Percentiles rank a stretch among this genome's conserved stretches.
Evolutionary conservation across 495 filamentous ascomycete genomes (phyloP).

Genomic region (Neurospora sp.): DNA sequence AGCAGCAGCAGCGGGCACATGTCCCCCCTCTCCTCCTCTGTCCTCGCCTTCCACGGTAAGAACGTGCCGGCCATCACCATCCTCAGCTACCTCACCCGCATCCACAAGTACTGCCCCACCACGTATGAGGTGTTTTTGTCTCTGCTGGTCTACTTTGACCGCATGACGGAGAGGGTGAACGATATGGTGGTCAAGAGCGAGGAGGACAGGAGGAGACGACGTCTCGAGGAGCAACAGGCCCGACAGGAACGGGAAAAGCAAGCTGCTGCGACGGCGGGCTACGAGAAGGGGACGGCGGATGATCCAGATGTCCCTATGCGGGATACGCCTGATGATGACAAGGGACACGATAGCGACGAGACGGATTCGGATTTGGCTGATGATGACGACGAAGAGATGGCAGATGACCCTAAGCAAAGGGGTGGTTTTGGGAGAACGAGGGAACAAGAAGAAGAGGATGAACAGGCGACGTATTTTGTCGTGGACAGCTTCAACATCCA

Average conservation of each 20-base stretch:
- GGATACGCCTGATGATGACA: conserved; percentile 14
- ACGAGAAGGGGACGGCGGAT: neutral
- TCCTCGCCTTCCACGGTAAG: conserved; percentile 98
- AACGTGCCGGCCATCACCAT: conserved; percentile 98
- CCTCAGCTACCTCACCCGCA: conserved; percentile 86
- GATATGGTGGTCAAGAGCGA: conserved; percentile 39
- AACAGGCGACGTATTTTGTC: conserved; percentile 64
- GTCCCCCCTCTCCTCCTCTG: conserved; percentile 73
- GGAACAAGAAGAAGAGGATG: conserved; percentile 3
- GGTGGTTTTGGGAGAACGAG: neutral
- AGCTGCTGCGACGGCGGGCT: neutral
- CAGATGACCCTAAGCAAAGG: neutral
- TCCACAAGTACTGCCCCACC: conserved; percentile 98
- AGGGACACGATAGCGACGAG: conserved; percentile 20
- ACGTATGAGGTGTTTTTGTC: conserved; percentile 98
- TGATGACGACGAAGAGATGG: conserved; percentile 16
- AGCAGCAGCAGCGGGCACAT: conserved; percentile 40
- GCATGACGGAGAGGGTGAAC: conserved; percentile 97
- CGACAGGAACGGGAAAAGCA: neutral
- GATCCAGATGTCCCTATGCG: conserved; percentile 28
- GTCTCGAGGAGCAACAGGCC: conserved; percentile 14
- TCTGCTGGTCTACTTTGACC: conserved; percentile 93
- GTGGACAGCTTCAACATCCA: conserved; percentile 99
- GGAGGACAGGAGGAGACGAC: conserved; percentile 19
- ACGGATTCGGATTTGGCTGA: conserved; percentile 32